Conservation (phyloP, 176 grass and related monocot genomes). For the Lolium rigidum region DNA sequence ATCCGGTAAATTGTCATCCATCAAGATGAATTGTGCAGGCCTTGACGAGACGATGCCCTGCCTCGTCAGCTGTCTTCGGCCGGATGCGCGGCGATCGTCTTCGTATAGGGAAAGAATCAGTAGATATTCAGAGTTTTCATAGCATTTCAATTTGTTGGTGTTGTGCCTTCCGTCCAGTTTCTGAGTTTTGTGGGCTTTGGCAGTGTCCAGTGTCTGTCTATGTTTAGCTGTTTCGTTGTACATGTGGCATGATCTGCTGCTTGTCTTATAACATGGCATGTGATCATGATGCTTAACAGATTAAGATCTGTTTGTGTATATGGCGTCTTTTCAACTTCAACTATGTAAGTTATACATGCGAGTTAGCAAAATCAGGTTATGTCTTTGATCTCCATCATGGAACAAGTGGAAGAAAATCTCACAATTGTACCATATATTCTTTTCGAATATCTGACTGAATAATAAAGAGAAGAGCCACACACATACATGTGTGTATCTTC, state of each 20-base stretch:
- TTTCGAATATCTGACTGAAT: too few relatives aligned
- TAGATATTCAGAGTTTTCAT: conserved; percentile 63
- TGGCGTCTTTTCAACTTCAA: background rate
- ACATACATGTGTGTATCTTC: too few relatives aligned
- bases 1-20: conserved; percentile 57
- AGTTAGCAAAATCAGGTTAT: background rate
- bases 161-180: conserved; percentile 42
- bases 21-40: conserved; percentile 65
- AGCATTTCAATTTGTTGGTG: conserved; percentile 37
- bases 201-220: conserved; percentile 44
- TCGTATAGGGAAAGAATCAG: conserved; percentile 65
- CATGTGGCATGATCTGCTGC: background rate
- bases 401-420: too few relatives aligned
- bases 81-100: conserved; percentile 55
- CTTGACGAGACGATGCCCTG: conserved; percentile 59
- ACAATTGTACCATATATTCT: background rate
- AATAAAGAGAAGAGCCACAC: too few relatives aligned
- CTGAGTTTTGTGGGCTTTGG: conserved; percentile 44
- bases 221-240: conserved; percentile 26
- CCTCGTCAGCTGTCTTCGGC: conserved; percentile 61
- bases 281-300: conserved; percentile 5
- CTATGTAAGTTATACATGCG: background rate
- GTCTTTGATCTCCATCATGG: background rate
- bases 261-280: conserved; percentile 33
- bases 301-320: conserved; percentile 36